Conservation (phyloP, 139 green algal species). For the Deuterostichococcus epilithicus region DNA sequence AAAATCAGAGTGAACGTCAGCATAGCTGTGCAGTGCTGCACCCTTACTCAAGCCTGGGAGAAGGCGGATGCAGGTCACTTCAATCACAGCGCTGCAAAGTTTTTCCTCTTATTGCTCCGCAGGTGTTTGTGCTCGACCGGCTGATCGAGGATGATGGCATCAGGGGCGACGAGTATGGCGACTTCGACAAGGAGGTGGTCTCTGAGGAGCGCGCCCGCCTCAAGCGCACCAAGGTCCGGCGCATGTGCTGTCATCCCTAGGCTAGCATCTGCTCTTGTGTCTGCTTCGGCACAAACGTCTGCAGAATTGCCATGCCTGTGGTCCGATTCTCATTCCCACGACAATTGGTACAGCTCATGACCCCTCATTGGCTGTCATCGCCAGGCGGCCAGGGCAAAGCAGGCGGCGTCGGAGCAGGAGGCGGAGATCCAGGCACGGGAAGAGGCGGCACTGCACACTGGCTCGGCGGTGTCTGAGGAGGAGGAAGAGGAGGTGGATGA, state of each 20-base stretch:
- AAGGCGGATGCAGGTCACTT: too few species aligned
- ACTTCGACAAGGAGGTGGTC: constrained; percentile 35
- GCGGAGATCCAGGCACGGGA: background rate
- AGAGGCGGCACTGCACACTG: background rate
- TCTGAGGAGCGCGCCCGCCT: constrained; percentile 26
- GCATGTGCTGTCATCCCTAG: too few species aligned
- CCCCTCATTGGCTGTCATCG: background rate
- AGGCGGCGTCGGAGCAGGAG: background rate
- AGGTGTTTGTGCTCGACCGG: constrained; percentile 47
- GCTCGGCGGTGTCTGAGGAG: background rate
- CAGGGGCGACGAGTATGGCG: constrained; percentile 44
- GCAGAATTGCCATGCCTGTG: too few species aligned
- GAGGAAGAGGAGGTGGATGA: background rate
- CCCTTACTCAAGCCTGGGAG: too few species aligned
- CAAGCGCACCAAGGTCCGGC: constrained; percentile 15
- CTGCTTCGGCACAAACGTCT: too few species aligned
- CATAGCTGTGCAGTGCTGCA: too few species aligned
- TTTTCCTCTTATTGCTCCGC: background rate
- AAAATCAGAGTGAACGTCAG: too few species aligned
- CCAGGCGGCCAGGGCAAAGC: background rate
- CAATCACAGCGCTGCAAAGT: too few species aligned
- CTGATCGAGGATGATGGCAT: constrained; percentile 35
- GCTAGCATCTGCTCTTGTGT: too few species aligned
- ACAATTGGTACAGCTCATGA: too few species aligned
- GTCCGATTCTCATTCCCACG: too few species aligned